These are phyloP conservation scores for Thermothielavioides terrestris DNA, from an alignment of 495 filamentous ascomycete species.

Conservation along the genomic window DNA sequence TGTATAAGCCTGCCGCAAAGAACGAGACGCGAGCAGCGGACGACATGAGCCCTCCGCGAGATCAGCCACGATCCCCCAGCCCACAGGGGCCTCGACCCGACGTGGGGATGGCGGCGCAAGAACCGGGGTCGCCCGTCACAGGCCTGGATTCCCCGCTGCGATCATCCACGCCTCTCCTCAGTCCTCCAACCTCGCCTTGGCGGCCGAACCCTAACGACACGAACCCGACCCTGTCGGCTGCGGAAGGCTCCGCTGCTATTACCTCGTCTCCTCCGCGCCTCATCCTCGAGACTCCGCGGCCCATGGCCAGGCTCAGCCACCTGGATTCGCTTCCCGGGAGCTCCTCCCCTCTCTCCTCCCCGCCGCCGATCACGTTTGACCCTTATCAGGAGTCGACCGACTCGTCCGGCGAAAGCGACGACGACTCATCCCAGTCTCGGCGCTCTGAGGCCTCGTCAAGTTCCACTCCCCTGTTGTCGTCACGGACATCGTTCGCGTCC, in stretches of 20 bases:
- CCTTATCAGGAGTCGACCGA: constrained; percentile 33
- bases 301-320: not conserved
- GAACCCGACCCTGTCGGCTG: not conserved
- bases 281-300: constrained; percentile 4
- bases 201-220: not conserved
- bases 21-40: no score
- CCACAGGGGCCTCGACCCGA: no score
- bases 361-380: constrained; percentile 36
- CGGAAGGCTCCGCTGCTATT: not conserved
- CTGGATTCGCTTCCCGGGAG: constrained; percentile 10
- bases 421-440: constrained; percentile 27
- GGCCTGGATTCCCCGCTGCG: no score
- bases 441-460: constrained; percentile 31
- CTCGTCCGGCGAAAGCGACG: constrained; percentile 17
- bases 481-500: constrained; percentile 31
- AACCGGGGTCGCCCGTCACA: no score
- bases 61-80: no score
- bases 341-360: constrained; percentile 41
- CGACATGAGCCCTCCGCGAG: no score
- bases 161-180: no score
- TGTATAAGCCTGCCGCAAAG: not conserved
- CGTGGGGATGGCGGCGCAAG: no score
- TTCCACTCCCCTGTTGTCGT: constrained; percentile 31
- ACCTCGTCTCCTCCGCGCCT: constrained; percentile 20
- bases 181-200: not conserved